Evolutionary conservation across 805 yeast genomes (phyloP).

Genomic region (Candida bentonensis): DNA sequence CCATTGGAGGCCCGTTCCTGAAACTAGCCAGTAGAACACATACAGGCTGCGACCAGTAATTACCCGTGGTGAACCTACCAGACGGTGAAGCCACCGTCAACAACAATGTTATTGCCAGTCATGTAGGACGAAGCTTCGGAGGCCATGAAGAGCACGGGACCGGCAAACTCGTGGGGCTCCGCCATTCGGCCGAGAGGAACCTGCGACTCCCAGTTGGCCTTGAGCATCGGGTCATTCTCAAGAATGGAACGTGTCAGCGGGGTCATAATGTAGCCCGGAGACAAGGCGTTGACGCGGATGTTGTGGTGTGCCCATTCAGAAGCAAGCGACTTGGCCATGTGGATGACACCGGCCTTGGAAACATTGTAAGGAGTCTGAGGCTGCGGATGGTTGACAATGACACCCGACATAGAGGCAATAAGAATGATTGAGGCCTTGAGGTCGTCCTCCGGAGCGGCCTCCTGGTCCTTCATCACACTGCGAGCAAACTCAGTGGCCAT

Average conservation of each 20-base stretch:
- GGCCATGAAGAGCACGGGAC: conserved; percentile 60
- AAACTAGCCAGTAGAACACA: too few species aligned
- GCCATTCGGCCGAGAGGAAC: conserved; percentile 76
- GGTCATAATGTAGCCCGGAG: conserved; percentile 72
- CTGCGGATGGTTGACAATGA: conserved; percentile 61
- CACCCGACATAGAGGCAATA: conserved; percentile 29
- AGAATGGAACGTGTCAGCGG: conserved; percentile 64
- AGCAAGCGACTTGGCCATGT: conserved; percentile 52
- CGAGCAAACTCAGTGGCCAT: conserved; percentile 62
- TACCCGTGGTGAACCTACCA: too few species aligned
- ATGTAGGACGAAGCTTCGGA: conserved; percentile 66
- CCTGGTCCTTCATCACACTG: conserved; percentile 36
- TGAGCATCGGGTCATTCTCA: conserved; percentile 33
- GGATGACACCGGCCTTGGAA: conserved; percentile 60
- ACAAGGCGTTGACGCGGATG: conserved; percentile 56
- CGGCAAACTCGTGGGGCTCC: conserved; percentile 71
- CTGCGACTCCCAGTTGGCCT: conserved; percentile 56
- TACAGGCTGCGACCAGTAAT: too few species aligned
- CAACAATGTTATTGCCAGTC: conserved; percentile 71
- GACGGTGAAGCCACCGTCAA: conserved; percentile 78
- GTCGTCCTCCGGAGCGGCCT: conserved; percentile 1
- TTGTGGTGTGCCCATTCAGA: conserved; percentile 61
- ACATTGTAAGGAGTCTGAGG: conserved; percentile 60
- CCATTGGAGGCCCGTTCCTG: too few species aligned
- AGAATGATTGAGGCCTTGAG: background rate